Conservation (phyloP, 352 stramenopile genomes). For the Phytophthora chlamydospora region DNA sequence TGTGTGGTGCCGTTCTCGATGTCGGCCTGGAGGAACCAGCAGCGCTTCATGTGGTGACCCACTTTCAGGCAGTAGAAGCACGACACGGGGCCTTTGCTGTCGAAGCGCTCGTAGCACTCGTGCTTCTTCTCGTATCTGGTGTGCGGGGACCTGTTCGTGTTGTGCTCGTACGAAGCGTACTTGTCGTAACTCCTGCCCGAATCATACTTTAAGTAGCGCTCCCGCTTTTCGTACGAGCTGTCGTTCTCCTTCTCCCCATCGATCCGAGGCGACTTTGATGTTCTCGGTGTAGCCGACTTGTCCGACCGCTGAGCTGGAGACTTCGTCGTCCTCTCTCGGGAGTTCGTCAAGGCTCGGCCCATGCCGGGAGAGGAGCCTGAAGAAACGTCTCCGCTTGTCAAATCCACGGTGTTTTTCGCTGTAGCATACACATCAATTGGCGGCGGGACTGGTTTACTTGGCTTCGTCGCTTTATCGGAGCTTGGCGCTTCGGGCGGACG, state of each 20-base stretch:
- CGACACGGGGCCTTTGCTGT: constrained; percentile 23
- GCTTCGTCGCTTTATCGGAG: not conserved
- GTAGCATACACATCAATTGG: constrained; percentile 21
- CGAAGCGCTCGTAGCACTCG: constrained; percentile 13
- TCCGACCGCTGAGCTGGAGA: constrained; percentile 8
- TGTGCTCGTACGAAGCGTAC: constrained; percentile 14
- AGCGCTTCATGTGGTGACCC: constrained; percentile 43
- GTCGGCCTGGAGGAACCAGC: constrained; percentile 49
- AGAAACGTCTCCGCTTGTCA: constrained; percentile 20
- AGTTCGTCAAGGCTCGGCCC: constrained; percentile 1
- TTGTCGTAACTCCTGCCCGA: constrained; percentile 22
- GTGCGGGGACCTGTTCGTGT: constrained; percentile 14
- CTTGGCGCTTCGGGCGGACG: constrained; percentile 10
- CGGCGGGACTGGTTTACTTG: constrained; percentile 2
- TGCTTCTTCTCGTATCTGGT: constrained; percentile 31
- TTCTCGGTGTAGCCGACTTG: constrained; percentile 6
- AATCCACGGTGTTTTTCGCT: constrained; percentile 25
- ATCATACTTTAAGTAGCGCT: constrained; percentile 24
- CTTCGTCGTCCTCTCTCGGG: constrained; percentile 17
- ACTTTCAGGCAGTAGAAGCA: constrained; percentile 58
- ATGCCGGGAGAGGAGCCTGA: constrained; percentile 7
- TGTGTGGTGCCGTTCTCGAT: constrained; percentile 48
- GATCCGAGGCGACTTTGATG: constrained; percentile 8
- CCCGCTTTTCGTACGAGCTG: constrained; percentile 18
- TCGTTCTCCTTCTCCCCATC: constrained; percentile 14